phyloP scores from a whole-genome alignment of 805 yeast species.

The Cyberlindnera galapagoensis region DNA sequence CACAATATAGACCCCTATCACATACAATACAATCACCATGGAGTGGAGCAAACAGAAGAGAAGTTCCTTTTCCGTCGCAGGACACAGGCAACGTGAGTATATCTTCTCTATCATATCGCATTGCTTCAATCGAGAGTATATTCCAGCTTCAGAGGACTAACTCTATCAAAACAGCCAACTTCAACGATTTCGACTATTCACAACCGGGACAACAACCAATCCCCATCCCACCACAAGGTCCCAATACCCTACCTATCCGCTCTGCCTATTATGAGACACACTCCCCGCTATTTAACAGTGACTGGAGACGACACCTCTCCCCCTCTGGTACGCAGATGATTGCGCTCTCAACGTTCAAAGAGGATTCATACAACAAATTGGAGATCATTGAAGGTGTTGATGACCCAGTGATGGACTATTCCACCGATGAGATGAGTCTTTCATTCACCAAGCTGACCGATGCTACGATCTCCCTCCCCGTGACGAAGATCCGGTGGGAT shows the following conservation, averaged over 20 bases:
- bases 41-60: slow-evolving; percentile 23
- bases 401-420: slow-evolving; percentile 20
- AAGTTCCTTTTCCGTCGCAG: slow-evolving; percentile 24
- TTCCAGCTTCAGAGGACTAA: too few species aligned
- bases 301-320: slow-evolving; percentile 33
- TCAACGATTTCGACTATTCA: slow-evolving; percentile 12
- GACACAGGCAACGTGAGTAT: slow-evolving; percentile 15
- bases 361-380: slow-evolving; percentile 64
- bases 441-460: slow-evolving; percentile 47
- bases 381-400: slow-evolving; percentile 39
- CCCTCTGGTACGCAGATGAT: slow-evolving; percentile 38
- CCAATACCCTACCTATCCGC: slow-evolving; percentile 22
- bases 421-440: slow-evolving; percentile 28
- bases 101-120: background rate
- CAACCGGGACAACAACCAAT: slow-evolving; percentile 11
- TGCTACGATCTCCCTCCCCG: slow-evolving; percentile 54
- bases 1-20: too few species aligned
- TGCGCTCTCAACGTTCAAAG: slow-evolving; percentile 74
- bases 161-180: slow-evolving; percentile 1
- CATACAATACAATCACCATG: too few species aligned
- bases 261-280: slow-evolving; percentile 41
- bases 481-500: slow-evolving; percentile 73
- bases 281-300: slow-evolving; percentile 45
- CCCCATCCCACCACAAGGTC: slow-evolving; percentile 7
- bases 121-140: background rate